Conservation (phyloP, 352 stramenopile species). For the Globisporangium spinosum region DNA sequence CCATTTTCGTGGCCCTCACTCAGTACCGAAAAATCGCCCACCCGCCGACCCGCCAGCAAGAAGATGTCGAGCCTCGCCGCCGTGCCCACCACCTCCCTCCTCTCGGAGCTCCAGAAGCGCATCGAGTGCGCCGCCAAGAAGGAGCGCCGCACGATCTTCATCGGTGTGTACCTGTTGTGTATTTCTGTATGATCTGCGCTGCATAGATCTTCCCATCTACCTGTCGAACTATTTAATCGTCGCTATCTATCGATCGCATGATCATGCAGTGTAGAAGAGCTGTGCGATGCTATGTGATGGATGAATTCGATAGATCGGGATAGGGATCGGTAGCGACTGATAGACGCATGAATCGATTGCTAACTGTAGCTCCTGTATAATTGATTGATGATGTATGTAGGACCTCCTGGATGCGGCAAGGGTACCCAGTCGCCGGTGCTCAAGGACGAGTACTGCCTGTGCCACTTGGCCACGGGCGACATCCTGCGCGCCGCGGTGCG, state of each 20-base stretch:
- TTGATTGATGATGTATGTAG: constrained; percentile 21
- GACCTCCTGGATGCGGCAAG: constrained; percentile 95
- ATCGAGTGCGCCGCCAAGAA: constrained; percentile 91
- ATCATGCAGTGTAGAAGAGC: neutral
- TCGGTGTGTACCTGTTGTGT: constrained; percentile 36
- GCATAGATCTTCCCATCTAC: neutral
- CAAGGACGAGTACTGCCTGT: constrained; percentile 97
- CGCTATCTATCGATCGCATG: neutral
- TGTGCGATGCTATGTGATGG: neutral
- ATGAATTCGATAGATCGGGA: neutral
- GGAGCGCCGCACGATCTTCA: constrained; percentile 93
- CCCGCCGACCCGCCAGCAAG: neutral
- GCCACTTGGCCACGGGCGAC: constrained; percentile 98
- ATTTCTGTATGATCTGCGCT: neutral
- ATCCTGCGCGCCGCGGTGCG: constrained; percentile 97
- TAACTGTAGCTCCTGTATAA: neutral
- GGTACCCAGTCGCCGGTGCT: constrained; percentile 98
- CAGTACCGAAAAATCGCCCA: constrained; percentile 16
- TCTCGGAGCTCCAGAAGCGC: constrained; percentile 90
- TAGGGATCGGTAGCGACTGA: neutral
- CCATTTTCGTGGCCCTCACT: neutral
- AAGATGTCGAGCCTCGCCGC: constrained; percentile 64
- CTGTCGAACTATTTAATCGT: neutral
- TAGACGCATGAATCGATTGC: neutral
- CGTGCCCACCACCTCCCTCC: constrained; percentile 79